Evolutionary conservation across 2,329 filamentous ascomycete genomes (phyloP), one percentile per base, ranked within the genome.

Genomic region (Juglanconis juglandina): DNA sequence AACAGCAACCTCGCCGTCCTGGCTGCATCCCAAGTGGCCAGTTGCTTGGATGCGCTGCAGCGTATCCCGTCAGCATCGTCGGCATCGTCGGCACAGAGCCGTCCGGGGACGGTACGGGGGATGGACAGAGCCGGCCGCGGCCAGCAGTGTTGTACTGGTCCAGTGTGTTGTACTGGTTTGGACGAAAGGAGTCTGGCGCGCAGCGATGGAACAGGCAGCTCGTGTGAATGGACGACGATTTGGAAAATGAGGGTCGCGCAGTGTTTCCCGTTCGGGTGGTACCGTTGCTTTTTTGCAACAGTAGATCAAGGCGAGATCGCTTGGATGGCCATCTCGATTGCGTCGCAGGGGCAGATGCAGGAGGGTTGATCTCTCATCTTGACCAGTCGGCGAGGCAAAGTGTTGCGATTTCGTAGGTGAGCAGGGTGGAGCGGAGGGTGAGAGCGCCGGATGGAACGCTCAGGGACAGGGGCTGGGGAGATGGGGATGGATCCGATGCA

Each of bases 331-430:
- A 58, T 60, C 58, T 63, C 50, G 61, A 63, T 61, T 58, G 58
- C 50, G 44, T 59, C 47, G 62, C 51, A 59, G 39, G 56, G 56
- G 58, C 41, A 46, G 33, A 53, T 55, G 60, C 55, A 60, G 59
- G 53, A 59, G 51, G 53, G 56, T 44, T 59, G 47, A 59, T 59
- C 51, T 53, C 56, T 65, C 51, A 63, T 67, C 64, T 64, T 33
- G 37, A 44, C 5, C 61, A 60, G 53, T 58, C 56, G 52, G 50
- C 56, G 37, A 61, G 34, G 33, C 42, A 61, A 61, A 64, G 66
- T 67, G 65, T 61, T 66, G 62, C 65, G 59, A 65, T 60, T 64
- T 66, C 46, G 61, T 57, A 58, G 58, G 56, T 63, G 60, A 41
- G 10, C 47, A 49, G 47, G 30, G 48, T 51, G 48, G 48, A 39